Evolutionary conservation across 441 rosid genomes (phyloP).

Genomic region (Macaranga tanarius): DNA sequence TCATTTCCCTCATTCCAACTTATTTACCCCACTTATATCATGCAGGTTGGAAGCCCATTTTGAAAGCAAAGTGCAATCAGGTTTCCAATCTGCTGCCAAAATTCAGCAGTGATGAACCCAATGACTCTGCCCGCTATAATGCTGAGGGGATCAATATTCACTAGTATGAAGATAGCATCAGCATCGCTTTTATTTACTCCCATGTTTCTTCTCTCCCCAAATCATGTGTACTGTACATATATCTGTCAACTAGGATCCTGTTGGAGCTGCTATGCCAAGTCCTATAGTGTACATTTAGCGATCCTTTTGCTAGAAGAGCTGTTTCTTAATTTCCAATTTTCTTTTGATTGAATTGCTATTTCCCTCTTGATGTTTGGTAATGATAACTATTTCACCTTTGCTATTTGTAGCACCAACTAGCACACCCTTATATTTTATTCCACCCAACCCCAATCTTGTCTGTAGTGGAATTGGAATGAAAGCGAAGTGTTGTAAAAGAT

Average conservation of each 20-base stretch:
- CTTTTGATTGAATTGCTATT: no score
- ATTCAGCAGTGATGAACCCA: conserved; percentile 39
- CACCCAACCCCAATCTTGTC: neutral
- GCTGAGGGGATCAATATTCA: neutral
- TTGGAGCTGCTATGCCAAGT: neutral
- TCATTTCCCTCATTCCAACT: conserved; percentile 5
- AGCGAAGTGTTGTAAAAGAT: no score
- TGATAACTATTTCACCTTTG: no score
- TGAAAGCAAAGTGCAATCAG: conserved; percentile 79
- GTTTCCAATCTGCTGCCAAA: conserved; percentile 76
- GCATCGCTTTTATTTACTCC: neutral
- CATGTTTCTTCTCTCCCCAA: neutral
- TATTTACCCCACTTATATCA: neutral
- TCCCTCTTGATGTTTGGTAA: no score
- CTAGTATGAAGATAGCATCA: neutral
- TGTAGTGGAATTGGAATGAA: no score
- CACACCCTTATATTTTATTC: no score
- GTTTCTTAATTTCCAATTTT: neutral
- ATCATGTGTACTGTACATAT: neutral
- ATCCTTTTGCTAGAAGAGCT: neutral
- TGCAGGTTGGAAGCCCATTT: conserved; percentile 86
- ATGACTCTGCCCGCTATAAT: neutral
- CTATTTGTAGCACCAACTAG: no score
- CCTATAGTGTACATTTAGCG: neutral
- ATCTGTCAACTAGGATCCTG: neutral